These are phyloP conservation scores for Ogataea neopini DNA, from an alignment of 805 yeast species.

Conservation along the genomic window DNA sequence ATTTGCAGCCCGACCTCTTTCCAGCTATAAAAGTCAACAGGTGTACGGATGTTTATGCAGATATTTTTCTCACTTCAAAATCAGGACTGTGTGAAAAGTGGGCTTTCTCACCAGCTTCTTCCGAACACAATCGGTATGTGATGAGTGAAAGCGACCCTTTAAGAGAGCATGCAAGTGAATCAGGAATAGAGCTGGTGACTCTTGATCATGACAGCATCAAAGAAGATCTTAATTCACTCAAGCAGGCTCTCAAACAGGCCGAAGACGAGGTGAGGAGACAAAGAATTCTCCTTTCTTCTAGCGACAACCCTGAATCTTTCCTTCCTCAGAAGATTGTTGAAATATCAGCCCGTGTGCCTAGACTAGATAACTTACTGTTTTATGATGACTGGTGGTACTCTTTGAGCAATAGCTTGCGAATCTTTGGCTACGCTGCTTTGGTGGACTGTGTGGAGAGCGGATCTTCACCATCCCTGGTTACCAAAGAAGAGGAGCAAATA, in stretches of 20 bases:
- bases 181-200: not conserved
- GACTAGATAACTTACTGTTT: not conserved
- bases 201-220: not conserved
- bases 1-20: no score
- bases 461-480: no score
- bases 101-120: no score
- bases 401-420: constrained; percentile 1
- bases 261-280: not conserved
- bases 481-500: no score
- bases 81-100: no score
- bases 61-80: no score
- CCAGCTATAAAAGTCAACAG: no score
- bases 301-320: not conserved
- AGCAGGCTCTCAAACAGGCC: not conserved
- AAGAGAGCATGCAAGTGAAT: not conserved
- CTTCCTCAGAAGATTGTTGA: not conserved
- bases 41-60: no score
- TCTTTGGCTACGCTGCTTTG: not conserved
- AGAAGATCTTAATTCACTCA: not conserved
- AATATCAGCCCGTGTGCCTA: not conserved
- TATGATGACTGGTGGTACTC: constrained; percentile 3
- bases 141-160: no score
- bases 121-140: no score
- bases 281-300: not conserved
- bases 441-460: no score